phyloP scores from a whole-genome alignment of 2,329 filamentous ascomycete species.

The Fusarium dlaminii region DNA sequence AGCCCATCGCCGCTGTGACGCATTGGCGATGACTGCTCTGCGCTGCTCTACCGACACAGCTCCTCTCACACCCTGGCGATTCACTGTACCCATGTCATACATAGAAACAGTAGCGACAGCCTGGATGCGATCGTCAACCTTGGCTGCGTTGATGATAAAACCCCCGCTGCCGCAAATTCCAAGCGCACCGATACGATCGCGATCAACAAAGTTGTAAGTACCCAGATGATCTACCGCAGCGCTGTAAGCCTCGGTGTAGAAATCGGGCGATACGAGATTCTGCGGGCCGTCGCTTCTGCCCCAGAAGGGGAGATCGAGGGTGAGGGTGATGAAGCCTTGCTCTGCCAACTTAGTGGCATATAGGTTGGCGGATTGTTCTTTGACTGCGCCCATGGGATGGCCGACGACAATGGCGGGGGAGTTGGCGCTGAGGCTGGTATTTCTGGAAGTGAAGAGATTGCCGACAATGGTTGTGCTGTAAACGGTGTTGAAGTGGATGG shows the following conservation, averaged over 20 bases:
- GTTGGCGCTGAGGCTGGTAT: background rate
- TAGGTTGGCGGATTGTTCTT: background rate
- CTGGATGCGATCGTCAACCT: background rate
- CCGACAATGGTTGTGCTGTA: background rate
- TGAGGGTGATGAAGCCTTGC: background rate
- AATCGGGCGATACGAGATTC: background rate
- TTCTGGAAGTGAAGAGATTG: background rate
- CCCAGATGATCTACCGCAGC: background rate
- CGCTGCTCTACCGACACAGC: background rate
- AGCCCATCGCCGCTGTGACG: background rate
- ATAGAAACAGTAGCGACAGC: background rate
- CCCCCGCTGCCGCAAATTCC: background rate
- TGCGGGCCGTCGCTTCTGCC: background rate
- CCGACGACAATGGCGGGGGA: background rate
- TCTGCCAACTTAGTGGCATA: background rate
- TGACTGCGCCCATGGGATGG: conserved; percentile 1
- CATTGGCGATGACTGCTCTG: background rate
- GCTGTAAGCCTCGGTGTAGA: background rate
- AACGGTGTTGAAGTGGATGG: background rate
- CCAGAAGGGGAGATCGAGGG: background rate
- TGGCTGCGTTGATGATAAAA: background rate
- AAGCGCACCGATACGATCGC: background rate
- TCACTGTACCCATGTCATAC: background rate
- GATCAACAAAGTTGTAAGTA: background rate
- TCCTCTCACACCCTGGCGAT: background rate